These are phyloP conservation scores for Calonectria honghensis DNA, from an alignment of 2,329 filamentous ascomycete species.

Conservation along the genomic window DNA sequence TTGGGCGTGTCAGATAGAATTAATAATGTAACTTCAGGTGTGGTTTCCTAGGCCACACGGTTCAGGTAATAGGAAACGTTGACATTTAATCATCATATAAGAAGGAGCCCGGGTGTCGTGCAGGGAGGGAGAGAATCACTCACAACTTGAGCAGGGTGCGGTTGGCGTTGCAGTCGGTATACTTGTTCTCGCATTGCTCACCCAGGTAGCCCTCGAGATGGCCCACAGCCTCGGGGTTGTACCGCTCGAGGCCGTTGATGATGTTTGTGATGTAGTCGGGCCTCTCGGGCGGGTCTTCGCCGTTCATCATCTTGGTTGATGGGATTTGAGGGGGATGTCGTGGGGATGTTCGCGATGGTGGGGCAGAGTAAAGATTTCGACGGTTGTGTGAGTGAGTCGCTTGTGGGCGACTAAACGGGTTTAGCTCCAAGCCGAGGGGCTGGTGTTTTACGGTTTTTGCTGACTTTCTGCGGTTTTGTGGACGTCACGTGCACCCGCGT, in stretches of 20 bases:
- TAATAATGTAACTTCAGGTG: slow-evolving; percentile 79
- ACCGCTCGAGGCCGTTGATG: slow-evolving; percentile 97
- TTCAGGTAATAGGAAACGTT: slow-evolving; percentile 99
- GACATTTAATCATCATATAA: slow-evolving; percentile 81
- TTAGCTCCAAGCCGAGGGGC: slow-evolving; percentile 57
- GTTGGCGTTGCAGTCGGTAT: slow-evolving; percentile 97
- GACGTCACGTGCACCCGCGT: slow-evolving; percentile 60
- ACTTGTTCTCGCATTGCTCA: slow-evolving; percentile 95
- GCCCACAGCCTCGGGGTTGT: slow-evolving; percentile 97
- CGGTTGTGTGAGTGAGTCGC: slow-evolving; percentile 63
- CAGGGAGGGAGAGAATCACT: slow-evolving; percentile 65
- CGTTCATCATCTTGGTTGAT: slow-evolving; percentile 72
- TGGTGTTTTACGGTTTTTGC: slow-evolving; percentile 50
- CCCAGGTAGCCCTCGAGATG: slow-evolving; percentile 95
- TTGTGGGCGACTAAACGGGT: slow-evolving; percentile 62
- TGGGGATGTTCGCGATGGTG: slow-evolving; percentile 63
- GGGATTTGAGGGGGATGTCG: slow-evolving; percentile 56
- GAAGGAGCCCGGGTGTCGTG: slow-evolving; percentile 45
- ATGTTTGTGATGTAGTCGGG: slow-evolving; percentile 94
- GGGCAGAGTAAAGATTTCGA: slow-evolving; percentile 66
- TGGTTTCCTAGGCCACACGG: slow-evolving; percentile 71
- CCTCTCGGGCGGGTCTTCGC: slow-evolving; percentile 92
- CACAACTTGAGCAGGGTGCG: slow-evolving; percentile 97
- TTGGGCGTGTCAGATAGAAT: slow-evolving; percentile 81
- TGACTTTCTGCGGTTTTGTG: slow-evolving; percentile 34